phyloP scores from a whole-genome alignment of 2,329 filamentous ascomycete genomes.

The Scedosporium aurantiacum region DNA sequence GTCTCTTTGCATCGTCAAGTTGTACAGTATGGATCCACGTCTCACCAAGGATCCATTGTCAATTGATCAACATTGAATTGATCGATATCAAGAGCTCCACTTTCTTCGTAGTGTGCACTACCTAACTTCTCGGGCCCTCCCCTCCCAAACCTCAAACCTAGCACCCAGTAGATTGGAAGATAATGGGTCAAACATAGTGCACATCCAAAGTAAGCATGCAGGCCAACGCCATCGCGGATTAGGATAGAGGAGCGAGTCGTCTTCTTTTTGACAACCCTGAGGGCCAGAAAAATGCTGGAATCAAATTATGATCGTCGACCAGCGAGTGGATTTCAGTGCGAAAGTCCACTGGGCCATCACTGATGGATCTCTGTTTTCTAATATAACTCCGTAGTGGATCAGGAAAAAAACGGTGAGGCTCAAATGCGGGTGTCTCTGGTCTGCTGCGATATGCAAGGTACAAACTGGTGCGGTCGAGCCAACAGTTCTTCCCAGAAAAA shows the following conservation, averaged over 20 bases:
- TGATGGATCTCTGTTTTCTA: neutral
- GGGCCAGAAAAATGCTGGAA: neutral
- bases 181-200: too few relatives aligned
- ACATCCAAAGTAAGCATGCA: too few relatives aligned
- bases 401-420: neutral
- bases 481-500: slow-evolving; percentile 3
- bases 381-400: neutral
- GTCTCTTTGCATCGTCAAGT: too few relatives aligned
- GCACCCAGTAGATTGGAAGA: neutral
- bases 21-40: too few relatives aligned
- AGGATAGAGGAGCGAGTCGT: too few relatives aligned
- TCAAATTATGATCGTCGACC: neutral
- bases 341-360: too few relatives aligned
- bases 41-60: neutral
- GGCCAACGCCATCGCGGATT: too few relatives aligned
- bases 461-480: neutral
- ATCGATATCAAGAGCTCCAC: neutral
- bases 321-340: neutral
- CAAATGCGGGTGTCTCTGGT: neutral
- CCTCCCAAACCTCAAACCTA: neutral
- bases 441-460: slow-evolving; percentile 1
- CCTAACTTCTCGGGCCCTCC: too few relatives aligned
- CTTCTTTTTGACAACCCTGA: neutral
- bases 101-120: too few relatives aligned
- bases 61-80: neutral